Conservation (phyloP, 2,329 filamentous ascomycete species). For the Phyllosticta citribraziliensis region DNA sequence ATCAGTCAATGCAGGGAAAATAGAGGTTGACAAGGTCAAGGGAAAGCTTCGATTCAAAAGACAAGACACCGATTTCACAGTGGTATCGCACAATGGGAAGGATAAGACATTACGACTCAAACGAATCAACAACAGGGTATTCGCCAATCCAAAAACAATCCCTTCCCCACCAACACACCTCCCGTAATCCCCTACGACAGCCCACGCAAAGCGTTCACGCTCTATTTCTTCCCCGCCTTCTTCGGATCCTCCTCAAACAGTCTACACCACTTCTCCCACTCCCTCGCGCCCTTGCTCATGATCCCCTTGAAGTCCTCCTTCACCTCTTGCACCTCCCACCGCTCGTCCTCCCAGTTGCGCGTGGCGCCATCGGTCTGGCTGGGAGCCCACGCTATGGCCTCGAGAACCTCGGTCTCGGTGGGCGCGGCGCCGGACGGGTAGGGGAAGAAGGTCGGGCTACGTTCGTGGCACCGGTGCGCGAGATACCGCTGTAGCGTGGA, state of each 20-base stretch:
- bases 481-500: constrained; percentile 31
- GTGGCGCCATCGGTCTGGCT: constrained; percentile 19
- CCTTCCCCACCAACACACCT: no score
- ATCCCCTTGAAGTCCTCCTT: constrained; percentile 32
- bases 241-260: constrained; percentile 29
- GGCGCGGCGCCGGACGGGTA: constrained; percentile 16
- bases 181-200: no score
- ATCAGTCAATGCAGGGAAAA: no score
- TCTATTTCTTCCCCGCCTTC: constrained; percentile 30
- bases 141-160: no score
- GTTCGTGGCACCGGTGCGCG: constrained; percentile 28
- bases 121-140: no score
- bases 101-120: no score
- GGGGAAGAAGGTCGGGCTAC: constrained; percentile 26
- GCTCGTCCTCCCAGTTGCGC: constrained; percentile 36
- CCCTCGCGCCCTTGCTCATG: constrained; percentile 30
- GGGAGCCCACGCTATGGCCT: constrained; percentile 36
- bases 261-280: constrained; percentile 33
- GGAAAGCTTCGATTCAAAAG: no score
- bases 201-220: no score
- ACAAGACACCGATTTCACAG: no score
- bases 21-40: no score
- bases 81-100: no score
- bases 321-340: constrained; percentile 33
- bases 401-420: constrained; percentile 30